Evolutionary conservation across 2,329 filamentous ascomycete species (phyloP).

Genomic region (Neospermospora avenae): DNA sequence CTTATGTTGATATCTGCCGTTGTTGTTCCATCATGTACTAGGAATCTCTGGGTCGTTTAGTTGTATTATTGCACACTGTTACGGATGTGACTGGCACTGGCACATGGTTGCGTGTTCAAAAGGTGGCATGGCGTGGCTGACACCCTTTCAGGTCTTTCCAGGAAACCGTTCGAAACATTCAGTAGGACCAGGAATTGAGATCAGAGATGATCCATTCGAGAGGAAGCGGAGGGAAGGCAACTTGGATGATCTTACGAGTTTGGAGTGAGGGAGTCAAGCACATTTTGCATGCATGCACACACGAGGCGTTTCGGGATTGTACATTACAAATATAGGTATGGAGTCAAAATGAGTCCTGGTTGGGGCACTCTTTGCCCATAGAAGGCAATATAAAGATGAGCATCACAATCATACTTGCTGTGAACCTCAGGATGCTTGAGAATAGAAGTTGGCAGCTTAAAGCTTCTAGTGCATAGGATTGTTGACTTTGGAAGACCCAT

Average conservation of each 20-base stretch:
- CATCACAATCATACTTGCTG: too few species aligned
- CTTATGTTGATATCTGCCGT: background rate
- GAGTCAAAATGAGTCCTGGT: background rate
- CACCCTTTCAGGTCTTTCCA: constrained; percentile 33
- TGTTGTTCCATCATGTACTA: too few species aligned
- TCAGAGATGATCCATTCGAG: constrained; percentile 61
- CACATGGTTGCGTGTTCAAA: background rate
- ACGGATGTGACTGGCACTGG: background rate
- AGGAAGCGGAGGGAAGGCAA: constrained; percentile 42
- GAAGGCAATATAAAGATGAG: too few species aligned
- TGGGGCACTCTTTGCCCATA: background rate
- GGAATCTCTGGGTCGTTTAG: background rate
- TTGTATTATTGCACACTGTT: background rate
- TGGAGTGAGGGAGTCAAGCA: constrained; percentile 29
- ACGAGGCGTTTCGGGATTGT: constrained; percentile 28
- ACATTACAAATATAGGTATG: constrained; percentile 5
- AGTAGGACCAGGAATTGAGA: constrained; percentile 79
- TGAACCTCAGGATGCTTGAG: too few species aligned
- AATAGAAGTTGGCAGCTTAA: too few species aligned
- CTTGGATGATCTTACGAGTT: constrained; percentile 63
- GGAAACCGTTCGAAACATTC: constrained; percentile 42
- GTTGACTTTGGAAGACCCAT: too few species aligned
- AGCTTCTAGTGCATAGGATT: too few species aligned
- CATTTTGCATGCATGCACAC: constrained; percentile 17
- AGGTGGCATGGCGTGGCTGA: background rate